These are phyloP conservation scores for Marasmius oreades DNA, from an alignment of 1,284 basidiomycete species.

Conservation along the genomic window DNA sequence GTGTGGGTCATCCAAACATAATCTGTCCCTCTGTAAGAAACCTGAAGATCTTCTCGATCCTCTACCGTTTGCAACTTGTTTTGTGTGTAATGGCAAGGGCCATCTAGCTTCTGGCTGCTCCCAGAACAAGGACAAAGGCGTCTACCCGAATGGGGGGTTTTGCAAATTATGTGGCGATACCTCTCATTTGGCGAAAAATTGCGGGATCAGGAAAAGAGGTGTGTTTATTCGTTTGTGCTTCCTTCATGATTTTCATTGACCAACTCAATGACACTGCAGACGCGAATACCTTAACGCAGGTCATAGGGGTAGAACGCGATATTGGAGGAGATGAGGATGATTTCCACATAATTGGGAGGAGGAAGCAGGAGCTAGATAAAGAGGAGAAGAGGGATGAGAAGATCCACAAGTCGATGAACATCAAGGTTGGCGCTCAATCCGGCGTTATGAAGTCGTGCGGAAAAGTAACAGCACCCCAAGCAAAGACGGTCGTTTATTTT, in stretches of 20 bases:
- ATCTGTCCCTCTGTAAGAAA: slow-evolving; percentile 73
- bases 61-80: slow-evolving; percentile 89
- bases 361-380: slow-evolving; percentile 54
- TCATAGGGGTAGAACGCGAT: slow-evolving; percentile 50
- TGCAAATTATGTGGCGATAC: slow-evolving; percentile 88
- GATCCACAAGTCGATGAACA: slow-evolving; percentile 36
- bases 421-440: slow-evolving; percentile 43
- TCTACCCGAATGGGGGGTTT: slow-evolving; percentile 89
- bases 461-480: slow-evolving; percentile 24
- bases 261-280: slow-evolving; percentile 30
- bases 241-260: slow-evolving; percentile 15
- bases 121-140: slow-evolving; percentile 74
- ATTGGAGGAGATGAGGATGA: slow-evolving; percentile 91
- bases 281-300: slow-evolving; percentile 26
- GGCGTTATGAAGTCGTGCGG: slow-evolving; percentile 43
- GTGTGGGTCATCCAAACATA: slow-evolving; percentile 82
- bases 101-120: slow-evolving; percentile 84
- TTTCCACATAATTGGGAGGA: slow-evolving; percentile 78
- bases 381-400: slow-evolving; percentile 51
- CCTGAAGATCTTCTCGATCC: slow-evolving; percentile 62
- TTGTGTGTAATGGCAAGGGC: slow-evolving; percentile 80
- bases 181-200: slow-evolving; percentile 85
- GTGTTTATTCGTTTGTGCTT: slow-evolving; percentile 14
- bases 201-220: slow-evolving; percentile 64
- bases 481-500: slow-evolving; percentile 59